Evolutionary conservation across 805 yeast species (phyloP).

Genomic region (Kluyveromyces dobzhanskii): DNA sequence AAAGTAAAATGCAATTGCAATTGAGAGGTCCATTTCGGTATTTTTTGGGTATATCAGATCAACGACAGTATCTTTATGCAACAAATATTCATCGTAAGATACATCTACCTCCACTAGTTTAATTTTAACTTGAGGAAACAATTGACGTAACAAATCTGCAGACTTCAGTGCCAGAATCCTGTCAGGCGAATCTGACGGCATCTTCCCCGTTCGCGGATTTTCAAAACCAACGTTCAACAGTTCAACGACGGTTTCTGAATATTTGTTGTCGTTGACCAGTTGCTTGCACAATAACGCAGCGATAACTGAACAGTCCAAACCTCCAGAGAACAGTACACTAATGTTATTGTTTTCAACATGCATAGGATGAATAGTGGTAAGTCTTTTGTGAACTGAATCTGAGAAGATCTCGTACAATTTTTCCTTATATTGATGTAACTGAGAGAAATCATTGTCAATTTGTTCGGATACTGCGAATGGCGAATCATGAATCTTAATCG

Average conservation of each 20-base stretch:
- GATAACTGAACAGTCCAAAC: slow-evolving; percentile 82
- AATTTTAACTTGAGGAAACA: slow-evolving; percentile 36
- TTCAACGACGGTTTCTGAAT: slow-evolving; percentile 40
- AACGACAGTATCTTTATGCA: slow-evolving; percentile 43
- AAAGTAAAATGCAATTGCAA: slow-evolving; percentile 91
- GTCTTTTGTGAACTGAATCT: slow-evolving; percentile 40
- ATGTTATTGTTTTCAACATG: slow-evolving; percentile 33
- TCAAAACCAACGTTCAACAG: slow-evolving; percentile 89
- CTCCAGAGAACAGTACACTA: slow-evolving; percentile 84
- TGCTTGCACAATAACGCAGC: slow-evolving; percentile 41
- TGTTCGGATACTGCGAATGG: slow-evolving; percentile 15
- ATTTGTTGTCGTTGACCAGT: slow-evolving; percentile 17
- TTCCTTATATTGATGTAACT: background rate
- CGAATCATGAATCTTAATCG: slow-evolving; percentile 8
- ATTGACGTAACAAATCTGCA: slow-evolving; percentile 40
- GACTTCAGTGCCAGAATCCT: slow-evolving; percentile 64
- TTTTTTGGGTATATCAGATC: slow-evolving; percentile 71
- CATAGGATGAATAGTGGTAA: slow-evolving; percentile 53
- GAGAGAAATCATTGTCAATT: slow-evolving; percentile 14
- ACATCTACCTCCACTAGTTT: slow-evolving; percentile 63
- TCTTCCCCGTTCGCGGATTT: slow-evolving; percentile 65
- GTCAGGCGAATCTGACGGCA: slow-evolving; percentile 74
- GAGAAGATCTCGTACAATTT: slow-evolving; percentile 22
- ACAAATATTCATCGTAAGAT: slow-evolving; percentile 54
- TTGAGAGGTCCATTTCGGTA: slow-evolving; percentile 93